Base-by-base conservation (phyloP, 192 early-diverging fungal species). In the Coemansia sp. region DNA sequence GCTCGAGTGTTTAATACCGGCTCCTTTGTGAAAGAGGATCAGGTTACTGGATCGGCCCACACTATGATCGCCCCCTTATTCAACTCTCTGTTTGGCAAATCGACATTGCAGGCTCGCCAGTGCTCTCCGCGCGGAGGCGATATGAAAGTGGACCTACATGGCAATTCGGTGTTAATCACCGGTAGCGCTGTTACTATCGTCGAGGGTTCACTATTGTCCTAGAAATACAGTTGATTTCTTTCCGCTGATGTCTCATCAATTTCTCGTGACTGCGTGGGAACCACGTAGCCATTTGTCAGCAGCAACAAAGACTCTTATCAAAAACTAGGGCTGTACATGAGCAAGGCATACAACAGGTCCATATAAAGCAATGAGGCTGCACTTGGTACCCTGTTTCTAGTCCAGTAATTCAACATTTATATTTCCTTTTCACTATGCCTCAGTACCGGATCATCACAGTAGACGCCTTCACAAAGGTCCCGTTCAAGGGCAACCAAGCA, bases 401-500 rank as follows among this genome's bases (percentile, higher is more conserved):
- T 59, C 63, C 8, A n/a, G 0, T 27, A 33, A 49, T 57, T 24
- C 8, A 38, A 22, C 16, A 38, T 29, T 51, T 36, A 6, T 20
- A 16, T 54, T n/a, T 8, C 7, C 40, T 24, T 27, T 67, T 29
- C 31, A 16, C 16, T 24, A 82, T 77, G 75, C 18, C 74, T 51
- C 63, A 63, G 49, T 24, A 24, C 24, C 24, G 24, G 24, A 24
- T 24, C 3, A 77, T 69, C 49, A 79, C 73, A 0, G 84, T 78
- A 2, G 78, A 85, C 42, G 76, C 78, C 6, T 80, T 80, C 34
- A 42, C 78, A 12, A 52, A 41, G 16, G 27, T 31, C 24, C 70
- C 68, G n/a, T 85, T 85, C 65, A 47, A 54, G 13, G 84, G 84
- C 10, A 81, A 80, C 71, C 78, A 77, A 18, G 84, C 84, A 4